Conservation (phyloP, 148 eudicot genomes). For the Suaeda aralocaspica region DNA sequence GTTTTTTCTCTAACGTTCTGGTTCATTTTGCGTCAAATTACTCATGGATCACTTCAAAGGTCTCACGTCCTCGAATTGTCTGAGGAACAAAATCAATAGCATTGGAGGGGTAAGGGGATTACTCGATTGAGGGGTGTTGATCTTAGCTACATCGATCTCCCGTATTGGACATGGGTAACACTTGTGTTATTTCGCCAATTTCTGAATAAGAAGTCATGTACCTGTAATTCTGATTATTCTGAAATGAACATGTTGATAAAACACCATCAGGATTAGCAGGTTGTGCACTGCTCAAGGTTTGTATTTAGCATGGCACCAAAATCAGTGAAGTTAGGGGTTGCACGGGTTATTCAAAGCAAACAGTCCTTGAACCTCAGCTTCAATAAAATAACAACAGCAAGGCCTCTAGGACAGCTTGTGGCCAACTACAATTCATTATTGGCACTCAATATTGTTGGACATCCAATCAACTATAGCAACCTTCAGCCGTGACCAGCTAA, state of each 20-base stretch:
- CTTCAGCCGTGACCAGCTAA: slow-evolving; percentile 70
- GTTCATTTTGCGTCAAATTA: slow-evolving; percentile 43
- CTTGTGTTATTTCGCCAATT: background rate
- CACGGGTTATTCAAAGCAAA: slow-evolving; percentile 77
- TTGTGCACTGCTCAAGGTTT: slow-evolving; percentile 80
- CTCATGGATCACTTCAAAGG: slow-evolving; percentile 79
- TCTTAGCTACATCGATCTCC: slow-evolving; percentile 78
- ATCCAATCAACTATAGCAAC: slow-evolving; percentile 65
- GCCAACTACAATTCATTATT: slow-evolving; percentile 79
- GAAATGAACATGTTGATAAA: slow-evolving; percentile 1
- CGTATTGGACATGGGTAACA: slow-evolving; percentile 89
- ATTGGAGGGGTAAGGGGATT: slow-evolving; percentile 87
- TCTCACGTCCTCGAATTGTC: slow-evolving; percentile 81
- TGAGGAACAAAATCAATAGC: slow-evolving; percentile 63
- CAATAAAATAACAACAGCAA: slow-evolving; percentile 83
- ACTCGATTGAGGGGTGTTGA: slow-evolving; percentile 70
- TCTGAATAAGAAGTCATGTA: background rate
- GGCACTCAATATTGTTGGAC: slow-evolving; percentile 74
- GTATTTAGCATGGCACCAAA: slow-evolving; percentile 80
- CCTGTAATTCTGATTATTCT: background rate
- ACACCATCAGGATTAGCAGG: slow-evolving; percentile 64
- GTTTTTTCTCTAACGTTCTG: slow-evolving; percentile 16
- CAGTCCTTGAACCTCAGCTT: slow-evolving; percentile 79
- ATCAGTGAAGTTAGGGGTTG: slow-evolving; percentile 80
- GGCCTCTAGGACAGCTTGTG: slow-evolving; percentile 80